phyloP scores from a whole-genome alignment of 768 basidiomycete species.

The Antrodiella citrinella region DNA sequence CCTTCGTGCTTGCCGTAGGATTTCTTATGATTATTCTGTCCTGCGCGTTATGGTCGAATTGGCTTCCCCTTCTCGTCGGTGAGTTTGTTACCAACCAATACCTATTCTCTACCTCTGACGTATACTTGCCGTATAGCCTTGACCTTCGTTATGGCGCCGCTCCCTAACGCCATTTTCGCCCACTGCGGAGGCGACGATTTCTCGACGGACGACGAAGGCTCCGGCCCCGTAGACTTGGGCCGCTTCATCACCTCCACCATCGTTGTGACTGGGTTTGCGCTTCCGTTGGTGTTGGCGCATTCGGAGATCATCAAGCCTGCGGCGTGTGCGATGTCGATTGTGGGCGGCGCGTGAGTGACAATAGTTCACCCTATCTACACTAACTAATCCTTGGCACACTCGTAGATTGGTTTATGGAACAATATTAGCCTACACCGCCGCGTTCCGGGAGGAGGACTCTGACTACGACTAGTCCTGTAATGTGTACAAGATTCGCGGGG shows the following conservation, averaged over 20 bases:
- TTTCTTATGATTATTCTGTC: constrained; percentile 96
- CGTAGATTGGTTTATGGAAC: constrained; percentile 80
- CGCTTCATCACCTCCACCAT: constrained; percentile 88
- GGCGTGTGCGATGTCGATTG: constrained; percentile 91
- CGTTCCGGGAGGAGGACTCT: constrained; percentile 74
- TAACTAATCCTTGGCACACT: no score
- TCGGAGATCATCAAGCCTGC: constrained; percentile 77
- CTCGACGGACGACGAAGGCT: constrained; percentile 61
- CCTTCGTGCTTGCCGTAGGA: constrained; percentile 96
- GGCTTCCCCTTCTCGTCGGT: constrained; percentile 97
- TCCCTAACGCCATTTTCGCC: constrained; percentile 92
- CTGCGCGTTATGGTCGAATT: constrained; percentile 93
- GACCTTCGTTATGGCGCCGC: constrained; percentile 90
- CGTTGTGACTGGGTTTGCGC: constrained; percentile 88
- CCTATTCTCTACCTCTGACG: background rate
- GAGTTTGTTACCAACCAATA: constrained; percentile 25
- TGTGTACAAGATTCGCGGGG: background rate
- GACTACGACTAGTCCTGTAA: constrained; percentile 55
- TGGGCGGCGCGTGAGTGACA: constrained; percentile 75
- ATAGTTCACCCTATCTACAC: background rate
- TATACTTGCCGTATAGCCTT: constrained; percentile 47
- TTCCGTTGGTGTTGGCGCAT: constrained; percentile 89
- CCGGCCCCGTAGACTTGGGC: constrained; percentile 80
- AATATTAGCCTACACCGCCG: constrained; percentile 80
- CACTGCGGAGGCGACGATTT: constrained; percentile 90